Base-by-base conservation (phyloP, 345 rosid species). In the Eucalyptus dawsonii region DNA sequence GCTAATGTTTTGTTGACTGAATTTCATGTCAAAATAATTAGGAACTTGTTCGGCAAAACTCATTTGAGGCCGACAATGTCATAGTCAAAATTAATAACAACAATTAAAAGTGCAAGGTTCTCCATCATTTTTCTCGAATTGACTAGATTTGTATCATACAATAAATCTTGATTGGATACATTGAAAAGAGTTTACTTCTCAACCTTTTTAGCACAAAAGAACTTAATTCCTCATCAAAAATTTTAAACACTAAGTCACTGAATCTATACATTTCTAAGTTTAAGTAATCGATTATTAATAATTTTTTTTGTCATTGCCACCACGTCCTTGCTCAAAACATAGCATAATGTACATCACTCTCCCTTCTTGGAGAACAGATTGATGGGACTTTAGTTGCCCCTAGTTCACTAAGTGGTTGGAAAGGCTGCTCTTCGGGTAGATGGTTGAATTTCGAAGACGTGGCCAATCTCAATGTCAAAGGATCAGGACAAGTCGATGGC, bases 381-480 rank as follows among this genome's bases (percentile, higher is more conserved):
- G 15, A 17, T 11, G 94, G 94, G 80, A 90, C 50, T 4, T 51
- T 91, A 25, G 53, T 86, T 4, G 93, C 93, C 7, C 94, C 93
- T 4, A 22, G 12, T 14, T 83, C 86, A 21, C 8, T n/a, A 10
- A 49, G 4, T 9, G 40, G 50, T 49, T 91, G 91, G 91, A 60
- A 17, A 17, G 16, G 31, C 29, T 80, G 86, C 14, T 1, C 4
- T 0, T 2, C 14, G 15, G 29, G 44, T 4, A 72, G 7, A 14
- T 93, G 93, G 95, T 31, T 93, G 5, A 8, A 13, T 45, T 91
- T 92, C 58, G 1, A 1, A 15, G 4, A 45, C 6, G 88, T 93
- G 6, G 6, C 58, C 22, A 62, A 89, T 62, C 91, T 93, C 45
- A 4, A 31, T 45, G 14, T 93, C 3, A n/a, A 62, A 21, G 93